Conservation (phyloP, 1,284 basidiomycete genomes). For the Ceratobasidium sp. region DNA sequence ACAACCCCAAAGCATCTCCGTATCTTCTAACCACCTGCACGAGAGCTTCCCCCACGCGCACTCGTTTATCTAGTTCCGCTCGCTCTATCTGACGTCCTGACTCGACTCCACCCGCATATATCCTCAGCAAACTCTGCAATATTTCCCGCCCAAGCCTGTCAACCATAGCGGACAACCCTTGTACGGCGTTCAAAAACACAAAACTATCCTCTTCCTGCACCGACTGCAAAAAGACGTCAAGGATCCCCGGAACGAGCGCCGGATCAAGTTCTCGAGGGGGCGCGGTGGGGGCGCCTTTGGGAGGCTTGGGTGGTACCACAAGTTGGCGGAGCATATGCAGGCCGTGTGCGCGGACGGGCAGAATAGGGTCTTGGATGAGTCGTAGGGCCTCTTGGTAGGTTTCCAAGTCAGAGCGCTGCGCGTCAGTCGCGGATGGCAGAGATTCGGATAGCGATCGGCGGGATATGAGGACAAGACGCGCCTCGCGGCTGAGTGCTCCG, state of each 20-base stretch:
- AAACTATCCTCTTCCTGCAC: constrained; percentile 95
- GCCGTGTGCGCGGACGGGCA: constrained; percentile 97
- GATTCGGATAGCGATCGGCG: constrained; percentile 71
- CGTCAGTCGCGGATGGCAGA: constrained; percentile 54
- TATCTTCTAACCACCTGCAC: constrained; percentile 81
- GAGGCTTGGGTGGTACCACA: constrained; percentile 58
- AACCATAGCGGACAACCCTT: constrained; percentile 87
- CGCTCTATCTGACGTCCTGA: constrained; percentile 62
- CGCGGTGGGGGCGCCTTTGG: constrained; percentile 49
- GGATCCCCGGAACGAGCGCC: constrained; percentile 82
- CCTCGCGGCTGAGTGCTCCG: constrained; percentile 77
- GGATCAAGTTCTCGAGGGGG: constrained; percentile 60
- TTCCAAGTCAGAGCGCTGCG: constrained; percentile 63
- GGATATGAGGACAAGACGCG: constrained; percentile 83
- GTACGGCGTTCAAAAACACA: constrained; percentile 93
- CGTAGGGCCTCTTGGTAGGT: constrained; percentile 90
- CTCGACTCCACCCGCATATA: constrained; percentile 65
- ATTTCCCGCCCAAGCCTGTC: constrained; percentile 82
- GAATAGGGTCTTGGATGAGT: constrained; percentile 89
- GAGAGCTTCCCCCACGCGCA: constrained; percentile 91
- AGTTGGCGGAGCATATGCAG: constrained; percentile 85
- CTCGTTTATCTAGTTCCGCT: constrained; percentile 79
- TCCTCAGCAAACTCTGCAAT: constrained; percentile 70
- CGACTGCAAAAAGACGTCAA: constrained; percentile 88
- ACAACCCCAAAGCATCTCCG: constrained; percentile 75